These are phyloP conservation scores for Myxozyma lipomycoides DNA, from an alignment of 805 yeast species.

Conservation along the genomic window DNA sequence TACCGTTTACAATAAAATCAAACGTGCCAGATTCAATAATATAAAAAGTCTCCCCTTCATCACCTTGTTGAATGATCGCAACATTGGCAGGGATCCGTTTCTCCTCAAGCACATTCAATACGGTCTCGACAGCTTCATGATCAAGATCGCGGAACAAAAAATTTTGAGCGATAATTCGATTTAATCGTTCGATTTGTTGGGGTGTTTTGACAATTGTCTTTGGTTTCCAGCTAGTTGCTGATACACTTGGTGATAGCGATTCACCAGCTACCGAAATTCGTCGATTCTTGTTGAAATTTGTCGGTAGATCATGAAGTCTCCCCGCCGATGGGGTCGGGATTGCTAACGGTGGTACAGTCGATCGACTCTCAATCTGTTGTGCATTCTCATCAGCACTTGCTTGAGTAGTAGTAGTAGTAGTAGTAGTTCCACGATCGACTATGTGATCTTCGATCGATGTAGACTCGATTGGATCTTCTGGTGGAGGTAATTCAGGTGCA, in stretches of 20 bases:
- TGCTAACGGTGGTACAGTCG: slow-evolving; percentile 1
- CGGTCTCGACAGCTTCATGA: slow-evolving; percentile 67
- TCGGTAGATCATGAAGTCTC: slow-evolving; percentile 14
- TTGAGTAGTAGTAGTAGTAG: neutral
- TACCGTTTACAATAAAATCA: slow-evolving; percentile 69
- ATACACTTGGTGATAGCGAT: slow-evolving; percentile 16
- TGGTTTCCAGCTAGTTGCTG: slow-evolving; percentile 40
- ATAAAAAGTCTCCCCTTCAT: slow-evolving; percentile 89
- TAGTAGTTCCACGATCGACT: neutral
- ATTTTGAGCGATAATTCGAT: slow-evolving; percentile 69
- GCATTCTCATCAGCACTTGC: neutral
- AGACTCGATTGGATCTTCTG: neutral
- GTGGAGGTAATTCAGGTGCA: slow-evolving; percentile 1
- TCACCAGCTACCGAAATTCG: slow-evolving; percentile 30
- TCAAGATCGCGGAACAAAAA: slow-evolving; percentile 83
- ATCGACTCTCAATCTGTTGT: slow-evolving; percentile 4
- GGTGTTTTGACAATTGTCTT: slow-evolving; percentile 27
- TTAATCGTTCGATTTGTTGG: slow-evolving; percentile 64
- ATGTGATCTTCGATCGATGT: neutral
- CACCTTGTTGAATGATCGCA: slow-evolving; percentile 80
- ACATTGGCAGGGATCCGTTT: slow-evolving; percentile 45
- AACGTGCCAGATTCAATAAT: slow-evolving; percentile 81
- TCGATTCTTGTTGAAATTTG: slow-evolving; percentile 23
- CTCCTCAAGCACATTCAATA: slow-evolving; percentile 79
- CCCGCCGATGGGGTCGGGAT: neutral